Base-by-base conservation (phyloP, 176 grass and related monocot genomes). In the Secale cereale region DNA sequence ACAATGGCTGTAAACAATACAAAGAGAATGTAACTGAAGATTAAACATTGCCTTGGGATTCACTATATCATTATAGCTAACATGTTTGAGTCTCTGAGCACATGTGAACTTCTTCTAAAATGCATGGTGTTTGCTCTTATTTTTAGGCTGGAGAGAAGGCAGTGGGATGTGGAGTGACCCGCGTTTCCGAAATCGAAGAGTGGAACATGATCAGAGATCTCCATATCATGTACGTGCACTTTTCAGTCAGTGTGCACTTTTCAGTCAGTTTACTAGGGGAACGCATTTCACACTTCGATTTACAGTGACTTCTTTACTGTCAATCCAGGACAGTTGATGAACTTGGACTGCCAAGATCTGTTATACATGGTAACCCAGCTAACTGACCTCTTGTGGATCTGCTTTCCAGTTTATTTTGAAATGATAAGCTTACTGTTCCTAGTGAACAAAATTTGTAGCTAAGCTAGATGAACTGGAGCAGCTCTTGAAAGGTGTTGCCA, bases 401-500 rank as follows among this genome's bases (percentile, higher is more conserved):
- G 2, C 26, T 43, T 20, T 37, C 48, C 59, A 20, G 16, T 48
- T 63, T 29, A n/a, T 61, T 29, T 37, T 66, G 11, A 40, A 59
- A 65, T 89, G 6, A 75, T 76, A 59, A 36, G 15, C 23, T 88
- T 67, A 81, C 52, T 22, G 48, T 65, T 80, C 9, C 36, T 1
- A 29, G 37, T 79, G 37, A 40, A 82, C 35, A 37, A 79, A 89
- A 39, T 46, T 87, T 45, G 13, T 82, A 97, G 97, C 30, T 82
- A 77, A 90, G 68, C 89, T 99, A 61, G 85, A 90, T 84, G 88
- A 94, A 82, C 88, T 99, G 84, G 92, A 97, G 67, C 94, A 99
- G 73, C 93, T 99, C 77, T 84, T 99, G 85, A 97, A 95, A 86
- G 90, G 90, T 62, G 92, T 99, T 64, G 91, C 97, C 40, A 97